phyloP scores from a whole-genome alignment of 192 early-diverging fungal species.

The Thamnidium elegans region DNA sequence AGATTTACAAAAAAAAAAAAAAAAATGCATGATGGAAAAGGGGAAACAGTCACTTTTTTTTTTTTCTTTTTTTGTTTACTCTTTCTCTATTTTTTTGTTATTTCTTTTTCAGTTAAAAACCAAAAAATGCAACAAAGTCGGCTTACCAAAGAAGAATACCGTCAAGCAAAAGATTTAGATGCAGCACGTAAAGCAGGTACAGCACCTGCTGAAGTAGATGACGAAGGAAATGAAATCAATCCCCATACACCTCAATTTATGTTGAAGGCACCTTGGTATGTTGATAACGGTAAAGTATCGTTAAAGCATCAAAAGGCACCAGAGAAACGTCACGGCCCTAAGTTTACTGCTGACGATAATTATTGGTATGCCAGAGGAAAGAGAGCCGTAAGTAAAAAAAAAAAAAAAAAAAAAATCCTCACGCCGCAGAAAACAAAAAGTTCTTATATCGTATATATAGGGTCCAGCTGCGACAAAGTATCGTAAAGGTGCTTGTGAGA shows the following conservation, averaged over 20 bases:
- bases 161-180: constrained; percentile 89
- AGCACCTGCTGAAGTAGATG: constrained; percentile 80
- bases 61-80: too few species aligned
- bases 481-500: constrained; percentile 93
- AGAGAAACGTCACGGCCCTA: constrained; percentile 29
- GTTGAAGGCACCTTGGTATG: constrained; percentile 93
- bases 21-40: too few species aligned
- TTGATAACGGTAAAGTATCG: constrained; percentile 75
- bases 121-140: constrained; percentile 35
- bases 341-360: constrained; percentile 27
- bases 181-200: constrained; percentile 95
- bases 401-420: too few species aligned
- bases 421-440: neutral
- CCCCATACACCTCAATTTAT: constrained; percentile 98
- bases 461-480: constrained; percentile 88
- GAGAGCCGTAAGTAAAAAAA: constrained; percentile 46
- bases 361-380: constrained; percentile 81
- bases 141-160: constrained; percentile 88
- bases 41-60: too few species aligned
- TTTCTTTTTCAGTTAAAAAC: neutral
- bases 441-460: constrained; percentile 11
- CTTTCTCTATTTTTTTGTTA: too few species aligned
- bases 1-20: too few species aligned
- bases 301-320: constrained; percentile 83
- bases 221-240: constrained; percentile 92